phyloP scores from a whole-genome alignment of 352 stramenopile genomes.

The Aphanomyces invadans region DNA sequence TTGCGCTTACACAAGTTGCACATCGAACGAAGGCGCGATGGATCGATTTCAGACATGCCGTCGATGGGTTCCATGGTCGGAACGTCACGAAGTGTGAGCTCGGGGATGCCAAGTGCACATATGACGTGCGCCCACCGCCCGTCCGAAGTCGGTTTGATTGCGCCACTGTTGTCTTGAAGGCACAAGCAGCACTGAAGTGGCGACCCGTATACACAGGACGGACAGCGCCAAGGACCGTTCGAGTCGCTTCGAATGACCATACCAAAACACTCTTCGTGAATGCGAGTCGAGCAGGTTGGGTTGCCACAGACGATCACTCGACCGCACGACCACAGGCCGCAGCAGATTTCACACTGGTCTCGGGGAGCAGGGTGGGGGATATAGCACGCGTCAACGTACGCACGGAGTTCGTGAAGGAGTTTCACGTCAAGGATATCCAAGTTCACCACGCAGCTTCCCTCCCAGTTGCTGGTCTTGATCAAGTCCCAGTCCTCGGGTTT shows the following conservation, averaged over 20 bases:
- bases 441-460: conserved; percentile 29
- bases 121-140: conserved; percentile 67
- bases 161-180: conserved; percentile 57
- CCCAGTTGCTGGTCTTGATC: conserved; percentile 18
- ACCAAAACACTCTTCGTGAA: conserved; percentile 82
- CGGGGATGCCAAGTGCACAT: conserved; percentile 76
- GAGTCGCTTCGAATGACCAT: conserved; percentile 45
- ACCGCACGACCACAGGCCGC: conserved; percentile 73
- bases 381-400: conserved; percentile 76
- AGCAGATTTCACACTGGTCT: conserved; percentile 72
- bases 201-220: conserved; percentile 62
- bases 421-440: conserved; percentile 47
- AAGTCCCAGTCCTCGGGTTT: conserved; percentile 1
- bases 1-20: conserved; percentile 74
- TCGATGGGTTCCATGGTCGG: conserved; percentile 75
- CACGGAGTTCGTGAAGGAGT: conserved; percentile 48
- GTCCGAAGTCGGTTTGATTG: conserved; percentile 59
- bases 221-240: conserved; percentile 63
- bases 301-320: conserved; percentile 60
- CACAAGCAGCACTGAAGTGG: conserved; percentile 66
- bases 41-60: conserved; percentile 78
- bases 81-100: conserved; percentile 76
- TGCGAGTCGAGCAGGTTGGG: conserved; percentile 47
- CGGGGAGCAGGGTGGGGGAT: conserved; percentile 60
- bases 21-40: conserved; percentile 69